Conservation (phyloP, 768 basidiomycete species). For the Lyophyllum atratum region DNA sequence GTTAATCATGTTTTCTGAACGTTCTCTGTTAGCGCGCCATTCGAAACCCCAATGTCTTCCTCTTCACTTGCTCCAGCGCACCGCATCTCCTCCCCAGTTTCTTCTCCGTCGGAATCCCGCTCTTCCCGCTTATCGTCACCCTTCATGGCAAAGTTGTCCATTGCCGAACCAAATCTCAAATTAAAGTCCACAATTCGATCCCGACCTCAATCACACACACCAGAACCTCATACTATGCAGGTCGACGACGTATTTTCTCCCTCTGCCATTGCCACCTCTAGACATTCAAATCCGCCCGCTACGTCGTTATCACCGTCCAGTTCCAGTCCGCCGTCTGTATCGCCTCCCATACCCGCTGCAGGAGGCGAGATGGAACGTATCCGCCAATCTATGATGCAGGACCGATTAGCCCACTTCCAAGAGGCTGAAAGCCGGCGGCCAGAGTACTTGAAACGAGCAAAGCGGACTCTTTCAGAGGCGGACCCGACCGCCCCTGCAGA, state of each 20-base stretch:
- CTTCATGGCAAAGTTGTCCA: slow-evolving; percentile 42
- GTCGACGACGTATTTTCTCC: slow-evolving; percentile 30
- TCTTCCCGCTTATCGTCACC: slow-evolving; percentile 46
- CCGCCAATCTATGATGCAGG: slow-evolving; percentile 52
- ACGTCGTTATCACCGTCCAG: slow-evolving; percentile 11
- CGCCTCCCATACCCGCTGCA: slow-evolving; percentile 27
- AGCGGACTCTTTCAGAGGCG: slow-evolving; percentile 45
- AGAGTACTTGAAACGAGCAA: slow-evolving; percentile 68
- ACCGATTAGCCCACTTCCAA: slow-evolving; percentile 46
- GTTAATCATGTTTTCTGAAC: background rate
- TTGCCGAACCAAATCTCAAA: slow-evolving; percentile 25
- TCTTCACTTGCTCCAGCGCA: slow-evolving; percentile 24
- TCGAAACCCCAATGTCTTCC: slow-evolving; percentile 16
- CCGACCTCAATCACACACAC: slow-evolving; percentile 16
- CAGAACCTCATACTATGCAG: slow-evolving; percentile 18
- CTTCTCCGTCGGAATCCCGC: slow-evolving; percentile 28
- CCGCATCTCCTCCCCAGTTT: slow-evolving; percentile 30
- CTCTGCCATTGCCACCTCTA: background rate
- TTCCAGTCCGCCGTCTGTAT: slow-evolving; percentile 20
- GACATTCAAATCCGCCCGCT: background rate
- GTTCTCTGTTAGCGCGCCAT: slow-evolving; percentile 17
- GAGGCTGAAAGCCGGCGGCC: slow-evolving; percentile 67
- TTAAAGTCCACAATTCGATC: slow-evolving; percentile 10
- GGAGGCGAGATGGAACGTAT: slow-evolving; percentile 66
- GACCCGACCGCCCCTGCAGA: slow-evolving; percentile 38